A percentile compares a stretch with the other conserved stretches of the same genome.
Evolutionary conservation across 2,329 filamentous ascomycete species (phyloP).

Genomic region (Calonectria honghensis): DNA sequence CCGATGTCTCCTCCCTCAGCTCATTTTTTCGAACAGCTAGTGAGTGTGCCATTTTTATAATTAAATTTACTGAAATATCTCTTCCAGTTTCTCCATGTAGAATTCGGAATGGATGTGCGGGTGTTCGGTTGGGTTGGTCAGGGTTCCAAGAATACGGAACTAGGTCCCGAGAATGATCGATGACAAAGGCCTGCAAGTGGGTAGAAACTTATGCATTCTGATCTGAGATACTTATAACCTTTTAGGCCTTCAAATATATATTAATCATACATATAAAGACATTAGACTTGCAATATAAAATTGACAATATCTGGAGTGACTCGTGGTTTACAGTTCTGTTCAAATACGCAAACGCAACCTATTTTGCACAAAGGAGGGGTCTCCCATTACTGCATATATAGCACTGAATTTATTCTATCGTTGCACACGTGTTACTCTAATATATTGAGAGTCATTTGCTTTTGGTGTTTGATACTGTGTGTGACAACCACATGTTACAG

Average conservation of each 20-base stretch:
- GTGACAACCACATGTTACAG: background rate
- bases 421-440: background rate
- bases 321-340: background rate
- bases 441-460: background rate
- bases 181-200: background rate
- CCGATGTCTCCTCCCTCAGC: background rate
- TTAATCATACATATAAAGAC: background rate
- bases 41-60: background rate
- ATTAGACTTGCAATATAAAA: background rate
- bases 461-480: background rate
- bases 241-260: background rate
- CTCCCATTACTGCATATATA: background rate
- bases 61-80: background rate
- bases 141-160: background rate
- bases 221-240: background rate
- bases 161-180: background rate
- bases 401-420: background rate
- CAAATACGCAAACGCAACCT: background rate
- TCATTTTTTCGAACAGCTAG: background rate
- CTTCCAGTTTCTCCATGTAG: background rate
- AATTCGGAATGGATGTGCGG: background rate
- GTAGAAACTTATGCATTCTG: background rate
- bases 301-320: background rate
- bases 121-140: background rate
- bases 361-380: background rate